Evolutionary conservation across 2,329 filamentous ascomycete genomes (phyloP).

Genomic region (Periconia macrospinosa): DNA sequence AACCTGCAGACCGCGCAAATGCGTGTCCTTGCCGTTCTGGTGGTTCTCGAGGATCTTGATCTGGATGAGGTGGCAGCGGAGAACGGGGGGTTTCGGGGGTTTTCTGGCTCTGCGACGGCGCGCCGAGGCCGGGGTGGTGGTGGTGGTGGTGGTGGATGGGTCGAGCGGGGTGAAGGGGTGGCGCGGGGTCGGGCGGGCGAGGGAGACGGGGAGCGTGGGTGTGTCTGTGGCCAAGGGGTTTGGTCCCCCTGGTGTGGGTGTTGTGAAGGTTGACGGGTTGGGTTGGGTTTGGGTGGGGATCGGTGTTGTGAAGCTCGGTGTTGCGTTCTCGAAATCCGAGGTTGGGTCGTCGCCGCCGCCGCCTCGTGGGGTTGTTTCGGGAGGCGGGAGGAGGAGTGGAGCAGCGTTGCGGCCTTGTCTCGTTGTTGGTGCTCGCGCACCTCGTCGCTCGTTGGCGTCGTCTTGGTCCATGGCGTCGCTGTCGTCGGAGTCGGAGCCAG

Average conservation of each 20-base stretch:
- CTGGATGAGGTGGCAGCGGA: conserved; percentile 87
- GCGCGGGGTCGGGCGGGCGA: background rate
- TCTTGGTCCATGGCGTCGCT: conserved; percentile 4
- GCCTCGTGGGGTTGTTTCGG: background rate
- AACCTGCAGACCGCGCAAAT: conserved; percentile 88
- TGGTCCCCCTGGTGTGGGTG: background rate
- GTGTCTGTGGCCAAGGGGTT: conserved; percentile 8
- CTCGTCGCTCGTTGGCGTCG: conserved; percentile 7
- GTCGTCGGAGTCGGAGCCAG: conserved; percentile 20
- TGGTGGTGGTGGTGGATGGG: conserved; percentile 21
- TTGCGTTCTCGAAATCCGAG: conserved; percentile 10
- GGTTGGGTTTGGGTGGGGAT: background rate
- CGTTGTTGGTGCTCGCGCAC: conserved; percentile 24
- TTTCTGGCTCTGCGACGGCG: conserved; percentile 43
- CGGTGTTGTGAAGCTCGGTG: conserved; percentile 1
- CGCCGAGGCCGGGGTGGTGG: background rate
- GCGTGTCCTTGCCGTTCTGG: conserved; percentile 99
- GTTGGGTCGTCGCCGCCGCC: background rate
- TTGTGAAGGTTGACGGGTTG: background rate
- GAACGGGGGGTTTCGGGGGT: conserved; percentile 68
- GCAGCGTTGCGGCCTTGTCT: conserved; percentile 10
- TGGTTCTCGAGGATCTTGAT: conserved; percentile 94
- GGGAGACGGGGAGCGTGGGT: conserved; percentile 6
- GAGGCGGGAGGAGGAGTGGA: background rate
- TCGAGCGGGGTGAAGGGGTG: conserved; percentile 12